Evolutionary conservation across 495 filamentous ascomycete species (phyloP).

Genomic region (Filosporella fistucella): DNA sequence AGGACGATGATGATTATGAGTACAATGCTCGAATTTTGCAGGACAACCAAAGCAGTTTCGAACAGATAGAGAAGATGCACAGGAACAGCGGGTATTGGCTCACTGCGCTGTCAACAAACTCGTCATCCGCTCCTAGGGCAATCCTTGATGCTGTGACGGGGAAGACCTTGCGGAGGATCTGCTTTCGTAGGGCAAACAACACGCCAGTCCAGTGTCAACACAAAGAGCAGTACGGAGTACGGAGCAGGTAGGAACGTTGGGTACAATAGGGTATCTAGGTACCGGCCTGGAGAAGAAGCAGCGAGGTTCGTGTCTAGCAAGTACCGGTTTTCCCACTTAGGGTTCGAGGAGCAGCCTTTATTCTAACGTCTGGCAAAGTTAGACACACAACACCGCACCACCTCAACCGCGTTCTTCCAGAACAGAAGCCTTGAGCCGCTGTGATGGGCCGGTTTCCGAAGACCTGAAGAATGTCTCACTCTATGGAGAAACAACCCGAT

Average conservation of each 20-base stretch:
- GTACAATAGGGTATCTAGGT: too few relatives aligned
- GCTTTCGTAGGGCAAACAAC: conserved; percentile 10
- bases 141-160: conserved; percentile 16
- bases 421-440: too few relatives aligned
- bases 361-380: too few relatives aligned
- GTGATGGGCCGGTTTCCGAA: not conserved
- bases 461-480: not conserved
- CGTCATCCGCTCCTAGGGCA: conserved; percentile 15
- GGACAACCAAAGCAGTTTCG: conserved; percentile 7
- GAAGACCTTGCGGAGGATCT: conserved; percentile 16
- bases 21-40: conserved; percentile 1
- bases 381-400: too few relatives aligned
- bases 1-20: not conserved
- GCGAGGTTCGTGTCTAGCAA: too few relatives aligned
- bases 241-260: too few relatives aligned
- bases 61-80: conserved; percentile 5
- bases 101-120: conserved; percentile 19
- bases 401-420: conserved; percentile 9
- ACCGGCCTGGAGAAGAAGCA: too few relatives aligned
- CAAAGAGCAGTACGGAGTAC: too few relatives aligned
- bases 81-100: conserved; percentile 15
- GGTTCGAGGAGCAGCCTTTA: too few relatives aligned
- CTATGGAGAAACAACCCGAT: conserved; percentile 10
- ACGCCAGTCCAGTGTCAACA: too few relatives aligned
- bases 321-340: too few relatives aligned